Base-by-base conservation (phyloP, 2,329 filamentous ascomycete species). In the Colletotrichum viniferum region DNA sequence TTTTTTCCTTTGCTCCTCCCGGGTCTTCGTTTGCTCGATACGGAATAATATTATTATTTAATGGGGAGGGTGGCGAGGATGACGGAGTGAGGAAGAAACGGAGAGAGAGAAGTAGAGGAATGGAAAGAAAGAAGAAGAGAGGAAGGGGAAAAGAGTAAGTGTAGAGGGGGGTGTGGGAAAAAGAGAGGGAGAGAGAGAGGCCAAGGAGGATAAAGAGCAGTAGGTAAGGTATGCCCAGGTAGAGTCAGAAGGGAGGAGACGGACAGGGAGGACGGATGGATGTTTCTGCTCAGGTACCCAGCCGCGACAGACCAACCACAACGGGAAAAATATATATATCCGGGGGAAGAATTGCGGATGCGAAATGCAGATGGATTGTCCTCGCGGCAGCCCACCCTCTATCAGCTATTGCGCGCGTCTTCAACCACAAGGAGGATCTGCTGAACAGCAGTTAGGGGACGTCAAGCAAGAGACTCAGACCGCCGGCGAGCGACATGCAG, bases 1-100 rank as follows among this genome's bases (percentile, higher is more conserved):
- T 24, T 4, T 24, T 24, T 24, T 4, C 24, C 24, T 24, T 24
- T 24, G 24, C 21, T 38, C 36, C 8, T 72, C 26, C 18, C 14
- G 61, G 30, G 32, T 43, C 18, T 48, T 26, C 36, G 52, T 71
- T 62, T 70, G 65, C 55, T 56, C 60, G 60, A 66, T 34, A 66
- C 56, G 63, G 24, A 55, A n/a, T n/a, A 66, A 66, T 36, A 38
- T 32, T 36, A 38, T 32, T 38, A 32, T 28, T 24, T 62, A 56
- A 71, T 62, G 18, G 60, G 56, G 56, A 58, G 18, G 56, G 36
- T 66, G 71, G 58, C 76, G 73, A 71, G 71, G 69, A 68, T 64
- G 73, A 67, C 28, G 65, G 58, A 61, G 70, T 30, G 21, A 55
- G 60, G 28, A 58, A 67, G 52, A 69, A 60, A 30, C 43, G 30